Evolutionary conservation across 805 yeast species (phyloP).

Genomic region (Wickerhamomyces canadensis): DNA sequence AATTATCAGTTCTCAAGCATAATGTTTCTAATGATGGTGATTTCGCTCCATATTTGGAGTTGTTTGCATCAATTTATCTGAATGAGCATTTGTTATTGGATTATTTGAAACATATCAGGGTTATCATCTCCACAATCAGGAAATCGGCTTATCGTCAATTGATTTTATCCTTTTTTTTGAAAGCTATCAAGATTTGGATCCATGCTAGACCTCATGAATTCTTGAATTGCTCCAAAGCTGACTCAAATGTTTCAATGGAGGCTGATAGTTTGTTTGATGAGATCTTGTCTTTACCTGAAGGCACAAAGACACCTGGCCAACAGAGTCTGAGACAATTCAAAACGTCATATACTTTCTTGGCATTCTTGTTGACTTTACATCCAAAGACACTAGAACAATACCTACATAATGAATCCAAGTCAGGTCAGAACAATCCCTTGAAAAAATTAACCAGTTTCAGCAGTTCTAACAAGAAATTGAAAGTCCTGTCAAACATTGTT

Average conservation of each 20-base stretch:
- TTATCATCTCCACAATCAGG: constrained; percentile 30
- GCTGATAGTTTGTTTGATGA: constrained; percentile 34
- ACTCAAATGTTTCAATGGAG: constrained; percentile 18
- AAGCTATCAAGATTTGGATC: constrained; percentile 44
- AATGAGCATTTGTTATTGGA: constrained; percentile 30
- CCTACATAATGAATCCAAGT: constrained; percentile 11
- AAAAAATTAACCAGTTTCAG: constrained; percentile 19
- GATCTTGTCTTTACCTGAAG: constrained; percentile 25
- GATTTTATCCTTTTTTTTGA: constrained; percentile 40
- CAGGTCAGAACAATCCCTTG: constrained; percentile 14
- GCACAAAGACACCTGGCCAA: constrained; percentile 9
- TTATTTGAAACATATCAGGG: constrained; percentile 36
- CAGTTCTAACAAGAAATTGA: constrained; percentile 19
- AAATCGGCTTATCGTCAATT: constrained; percentile 42
- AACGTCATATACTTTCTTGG: constrained; percentile 28
- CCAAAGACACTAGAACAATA: constrained; percentile 28
- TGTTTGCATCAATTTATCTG: constrained; percentile 38
- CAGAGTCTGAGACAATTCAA: constrained; percentile 18
- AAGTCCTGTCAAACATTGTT: constrained; percentile 13
- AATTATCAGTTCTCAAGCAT: constrained; percentile 29
- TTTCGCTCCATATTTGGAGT: constrained; percentile 39
- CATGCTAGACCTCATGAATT: constrained; percentile 43
- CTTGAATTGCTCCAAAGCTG: constrained; percentile 20
- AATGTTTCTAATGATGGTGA: constrained; percentile 31
- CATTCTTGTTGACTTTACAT: constrained; percentile 28